phyloP scores from a whole-genome alignment of 345 rosid species.

The Lenwebbia sp. region DNA sequence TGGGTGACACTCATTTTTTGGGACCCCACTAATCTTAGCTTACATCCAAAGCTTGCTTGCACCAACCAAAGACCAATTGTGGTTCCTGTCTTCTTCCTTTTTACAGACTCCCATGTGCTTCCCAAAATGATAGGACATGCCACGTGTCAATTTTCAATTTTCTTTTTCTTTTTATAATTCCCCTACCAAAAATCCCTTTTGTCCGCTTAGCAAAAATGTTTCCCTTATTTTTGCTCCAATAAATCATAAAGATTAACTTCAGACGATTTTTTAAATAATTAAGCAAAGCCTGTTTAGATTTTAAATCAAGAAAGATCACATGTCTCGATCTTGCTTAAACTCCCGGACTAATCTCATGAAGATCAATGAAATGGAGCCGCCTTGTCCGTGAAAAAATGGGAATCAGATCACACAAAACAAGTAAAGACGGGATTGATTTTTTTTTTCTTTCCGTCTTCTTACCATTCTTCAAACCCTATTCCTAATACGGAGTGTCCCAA shows the following conservation, averaged over 20 bases:
- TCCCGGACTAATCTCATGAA: neutral
- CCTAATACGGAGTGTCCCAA: neutral
- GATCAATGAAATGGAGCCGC: neutral
- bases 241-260: no score
- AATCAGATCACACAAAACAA: neutral
- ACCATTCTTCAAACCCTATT: neutral
- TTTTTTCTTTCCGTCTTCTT: neutral
- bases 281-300: neutral
- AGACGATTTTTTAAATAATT: neutral
- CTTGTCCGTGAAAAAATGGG: neutral
- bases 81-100: neutral
- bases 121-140: neutral
- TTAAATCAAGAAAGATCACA: neutral
- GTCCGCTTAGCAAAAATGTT: neutral
- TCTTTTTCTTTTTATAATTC: neutral
- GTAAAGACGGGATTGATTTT: neutral
- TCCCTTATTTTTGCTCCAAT: no score
- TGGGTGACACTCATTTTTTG: neutral
- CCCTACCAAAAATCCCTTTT: neutral
- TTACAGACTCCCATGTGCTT: neutral
- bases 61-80: neutral
- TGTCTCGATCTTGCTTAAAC: neutral
- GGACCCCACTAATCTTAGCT: neutral
- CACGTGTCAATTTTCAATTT: neutral
- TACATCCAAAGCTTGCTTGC: neutral